phyloP scores from a whole-genome alignment of 306 rosid genomes.

The Lathyrus sativus region DNA sequence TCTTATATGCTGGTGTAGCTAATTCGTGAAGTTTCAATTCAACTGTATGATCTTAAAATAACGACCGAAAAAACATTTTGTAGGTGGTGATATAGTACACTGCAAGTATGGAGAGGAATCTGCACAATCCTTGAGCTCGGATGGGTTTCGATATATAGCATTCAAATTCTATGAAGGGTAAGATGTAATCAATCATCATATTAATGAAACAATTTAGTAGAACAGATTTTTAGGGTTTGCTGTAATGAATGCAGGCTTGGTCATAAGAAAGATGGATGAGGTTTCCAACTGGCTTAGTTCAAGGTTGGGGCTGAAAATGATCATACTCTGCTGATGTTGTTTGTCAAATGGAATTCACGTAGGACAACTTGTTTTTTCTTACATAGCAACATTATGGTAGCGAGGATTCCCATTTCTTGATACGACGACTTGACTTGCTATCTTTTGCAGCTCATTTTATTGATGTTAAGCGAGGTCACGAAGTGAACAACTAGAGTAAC shows the following conservation, averaged over 20 bases:
- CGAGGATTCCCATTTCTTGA: too few relatives aligned
- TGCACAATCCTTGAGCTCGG: slow-evolving; percentile 63
- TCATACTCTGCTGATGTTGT: too few relatives aligned
- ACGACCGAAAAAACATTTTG: slow-evolving; percentile 16
- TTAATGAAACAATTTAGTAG: background rate
- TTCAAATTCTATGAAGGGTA: slow-evolving; percentile 92
- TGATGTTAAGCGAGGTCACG: too few relatives aligned
- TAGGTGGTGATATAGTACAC: slow-evolving; percentile 77
- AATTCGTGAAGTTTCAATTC: too few relatives aligned
- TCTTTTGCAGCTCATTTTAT: too few relatives aligned
- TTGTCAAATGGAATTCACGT: too few relatives aligned
- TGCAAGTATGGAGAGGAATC: slow-evolving; percentile 81
- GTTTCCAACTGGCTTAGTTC: slow-evolving; percentile 94
- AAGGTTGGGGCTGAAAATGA: too few relatives aligned
- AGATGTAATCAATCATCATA: background rate
- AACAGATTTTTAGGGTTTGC: background rate
- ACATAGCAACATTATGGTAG: too few relatives aligned
- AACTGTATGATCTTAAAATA: background rate
- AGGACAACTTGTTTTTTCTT: too few relatives aligned
- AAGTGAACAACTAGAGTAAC: too few relatives aligned
- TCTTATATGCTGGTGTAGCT: too few relatives aligned
- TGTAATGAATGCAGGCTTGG: slow-evolving; percentile 71
- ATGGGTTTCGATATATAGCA: slow-evolving; percentile 72
- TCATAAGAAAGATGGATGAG: slow-evolving; percentile 93
- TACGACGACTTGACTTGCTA: too few relatives aligned